These are phyloP conservation scores for Piromyces finnis DNA, from an alignment of 192 early-diverging fungal species.

Conservation along the genomic window DNA sequence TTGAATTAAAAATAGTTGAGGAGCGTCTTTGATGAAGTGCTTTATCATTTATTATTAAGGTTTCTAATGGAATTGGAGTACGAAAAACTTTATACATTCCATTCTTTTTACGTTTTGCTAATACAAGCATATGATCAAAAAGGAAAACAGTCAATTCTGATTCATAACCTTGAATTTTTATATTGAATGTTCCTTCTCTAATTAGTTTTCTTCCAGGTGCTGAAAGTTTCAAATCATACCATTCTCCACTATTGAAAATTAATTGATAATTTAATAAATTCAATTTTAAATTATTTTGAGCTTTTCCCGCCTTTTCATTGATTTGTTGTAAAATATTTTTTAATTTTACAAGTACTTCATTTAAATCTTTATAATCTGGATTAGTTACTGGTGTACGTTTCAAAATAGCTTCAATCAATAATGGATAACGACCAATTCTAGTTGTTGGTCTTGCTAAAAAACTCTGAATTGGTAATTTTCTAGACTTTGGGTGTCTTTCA, in stretches of 20 bases:
- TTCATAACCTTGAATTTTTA: conserved; percentile 31
- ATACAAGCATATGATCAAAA: conserved; percentile 72
- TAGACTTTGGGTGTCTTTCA: conserved; percentile 52
- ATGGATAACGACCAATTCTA: conserved; percentile 67
- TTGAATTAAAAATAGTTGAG: not conserved
- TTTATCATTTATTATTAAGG: conserved; percentile 35
- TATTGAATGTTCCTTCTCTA: conserved; percentile 61
- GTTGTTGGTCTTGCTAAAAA: conserved; percentile 77
- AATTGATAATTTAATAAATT: conserved; percentile 6
- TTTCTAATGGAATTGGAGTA: conserved; percentile 62
- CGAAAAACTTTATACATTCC: conserved; percentile 21
- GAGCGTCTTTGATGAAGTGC: not conserved
- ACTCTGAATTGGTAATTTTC: conserved; percentile 67
- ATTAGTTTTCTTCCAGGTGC: conserved; percentile 51
- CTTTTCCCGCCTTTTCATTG: conserved; percentile 72
- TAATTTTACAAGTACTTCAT: conserved; percentile 53
- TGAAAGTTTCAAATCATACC: conserved; percentile 52
- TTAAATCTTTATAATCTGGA: conserved; percentile 55
- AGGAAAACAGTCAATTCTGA: conserved; percentile 58
- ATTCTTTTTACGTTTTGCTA: conserved; percentile 44
- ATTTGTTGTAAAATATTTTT: conserved; percentile 55
- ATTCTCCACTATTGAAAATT: conserved; percentile 11
- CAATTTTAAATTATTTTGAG: conserved; percentile 73
- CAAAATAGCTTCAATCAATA: conserved; percentile 62
- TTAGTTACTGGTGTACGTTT: conserved; percentile 67